Evolutionary conservation across 116 monocot genomes (phyloP), one percentile per base, ranked within the genome.

Genomic region (Iris pallida): DNA sequence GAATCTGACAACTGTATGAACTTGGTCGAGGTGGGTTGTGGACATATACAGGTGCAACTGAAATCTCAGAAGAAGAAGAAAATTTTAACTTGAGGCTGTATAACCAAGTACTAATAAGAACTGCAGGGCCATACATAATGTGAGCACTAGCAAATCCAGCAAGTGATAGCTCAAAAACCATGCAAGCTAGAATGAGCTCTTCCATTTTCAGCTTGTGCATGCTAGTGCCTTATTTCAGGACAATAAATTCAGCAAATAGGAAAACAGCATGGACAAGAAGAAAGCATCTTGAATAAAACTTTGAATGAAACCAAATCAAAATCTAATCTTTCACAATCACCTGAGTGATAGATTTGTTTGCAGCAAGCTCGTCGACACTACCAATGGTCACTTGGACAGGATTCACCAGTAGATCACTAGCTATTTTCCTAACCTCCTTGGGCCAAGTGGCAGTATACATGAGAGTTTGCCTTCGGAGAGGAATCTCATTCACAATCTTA

Each of bases 391-490:
- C 90, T 78, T 85, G 86, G 42, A 90, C 80, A 73, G 85, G 86
- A 71, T 80, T 75, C 47, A 61, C 56, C 5, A 89, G 78, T 51
- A 89, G 72, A 85, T 89, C 85, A 15, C 66, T 82, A 63, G 89
- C 89, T 47, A 89, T 89, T 71, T 89, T 89, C 42, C 75, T 85
- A 16, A 89, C 89, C 57, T 89, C 86, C 72, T 85, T 85, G 12
- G 89, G 86, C 89, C 89, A 90, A 65, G 89, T 90, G 30, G 89
- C 89, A 43, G 89, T 90, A 54, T 85, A 90, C 89, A 90, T 90
- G 42, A 90, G 78, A 69, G 86, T 90, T 57, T 90, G 89, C 62
- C 89, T 77, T 18, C 62, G 77, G 13, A 69, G 78, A n/a, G 89
- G 89, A 30, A 86, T 77, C 49, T 75, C 86, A 73, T 82, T 80